Evolutionary conservation across 2,329 filamentous ascomycete species (phyloP), one percentile per base, ranked within the genome.

Genomic region (Phaeosphaeriaceae sp.): DNA sequence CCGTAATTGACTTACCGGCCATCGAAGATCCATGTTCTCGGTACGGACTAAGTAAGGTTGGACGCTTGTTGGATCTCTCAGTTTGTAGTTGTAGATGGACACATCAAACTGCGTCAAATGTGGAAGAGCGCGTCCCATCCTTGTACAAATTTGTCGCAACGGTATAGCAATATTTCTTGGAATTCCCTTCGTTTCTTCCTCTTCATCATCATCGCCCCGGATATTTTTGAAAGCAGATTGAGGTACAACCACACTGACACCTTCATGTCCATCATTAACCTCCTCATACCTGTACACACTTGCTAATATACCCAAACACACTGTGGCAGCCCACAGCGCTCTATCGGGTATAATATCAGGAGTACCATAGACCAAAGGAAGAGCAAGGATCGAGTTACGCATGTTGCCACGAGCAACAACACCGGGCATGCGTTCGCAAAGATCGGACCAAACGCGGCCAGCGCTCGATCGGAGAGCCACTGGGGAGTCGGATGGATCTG

Each of bases 271-370:
- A 56, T 83, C 79, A 50, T 82, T 76, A 50, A 76, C 77, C 29
- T 79, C 78, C 47, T 82, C 79, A 42, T 80, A 83, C 6, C 80
- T 68, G 54, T 81, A 83, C 29, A 83, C 80, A 7, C 77, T 80
- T 50, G 79, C 82, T 1, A 83, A 62, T 70, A 83, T 80, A 0
- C 80, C 81, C 0, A 83, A 68, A 0, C 78, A 76, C 0, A 83
- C 79, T 1, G 81, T 61, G 0, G 79, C 80, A 1, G 78, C 80
- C 81, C 80, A 83, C 3, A 83, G 64, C 0, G 80, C 81, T 42
- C 71, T 64, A 50, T 82, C 79, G 0, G 81, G 79, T n/a, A 83
- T 79, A 1, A 77, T 60, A 13, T 82, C 77, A 39, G 76, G 72
- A 0, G 76, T 80, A 0, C 78, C 80, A 45, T 79, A 71, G 3